A percentile compares a stretch with the other conserved stretches of the same genome.
Conservation (phyloP, 495 filamentous ascomycete genomes). For the Daldinia concentrica region DNA sequence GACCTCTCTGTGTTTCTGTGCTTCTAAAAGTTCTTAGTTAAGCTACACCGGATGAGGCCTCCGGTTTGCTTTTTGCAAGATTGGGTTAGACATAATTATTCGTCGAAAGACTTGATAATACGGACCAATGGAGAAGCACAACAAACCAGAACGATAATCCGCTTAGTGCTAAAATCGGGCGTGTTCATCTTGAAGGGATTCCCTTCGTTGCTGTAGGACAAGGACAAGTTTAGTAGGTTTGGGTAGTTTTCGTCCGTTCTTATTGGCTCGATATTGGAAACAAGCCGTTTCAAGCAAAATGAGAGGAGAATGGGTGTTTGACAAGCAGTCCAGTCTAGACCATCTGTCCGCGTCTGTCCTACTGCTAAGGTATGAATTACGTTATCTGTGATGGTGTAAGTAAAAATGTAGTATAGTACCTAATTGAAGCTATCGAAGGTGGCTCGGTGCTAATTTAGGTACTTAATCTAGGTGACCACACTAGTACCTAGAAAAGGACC, state of each 20-base stretch:
- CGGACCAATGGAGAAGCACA: background rate
- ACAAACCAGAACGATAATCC: background rate
- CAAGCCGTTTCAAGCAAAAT: background rate
- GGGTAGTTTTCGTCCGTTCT: background rate
- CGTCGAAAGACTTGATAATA: background rate
- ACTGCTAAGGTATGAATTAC: background rate
- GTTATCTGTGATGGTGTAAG: background rate
- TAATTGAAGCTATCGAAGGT: too few relatives aligned
- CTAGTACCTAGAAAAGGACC: too few relatives aligned
- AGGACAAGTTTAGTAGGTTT: background rate
- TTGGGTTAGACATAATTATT: background rate
- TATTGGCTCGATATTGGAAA: background rate
- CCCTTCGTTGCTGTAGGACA: background rate
- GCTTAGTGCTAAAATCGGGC: background rate
- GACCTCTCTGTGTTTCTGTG: background rate
- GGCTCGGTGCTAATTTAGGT: too few relatives aligned
- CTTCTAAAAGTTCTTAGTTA: background rate
- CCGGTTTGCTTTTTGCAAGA: background rate
- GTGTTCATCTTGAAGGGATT: background rate
- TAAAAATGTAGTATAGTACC: background rate
- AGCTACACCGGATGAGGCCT: background rate
- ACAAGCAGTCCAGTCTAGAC: background rate
- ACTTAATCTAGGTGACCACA: too few relatives aligned
- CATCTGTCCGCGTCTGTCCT: background rate
- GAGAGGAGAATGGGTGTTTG: background rate